Percentiles rank a stretch among this genome's conserved stretches.
phyloP scores from a whole-genome alignment of 306 rosid genomes.

The Inga leiocalycina region DNA sequence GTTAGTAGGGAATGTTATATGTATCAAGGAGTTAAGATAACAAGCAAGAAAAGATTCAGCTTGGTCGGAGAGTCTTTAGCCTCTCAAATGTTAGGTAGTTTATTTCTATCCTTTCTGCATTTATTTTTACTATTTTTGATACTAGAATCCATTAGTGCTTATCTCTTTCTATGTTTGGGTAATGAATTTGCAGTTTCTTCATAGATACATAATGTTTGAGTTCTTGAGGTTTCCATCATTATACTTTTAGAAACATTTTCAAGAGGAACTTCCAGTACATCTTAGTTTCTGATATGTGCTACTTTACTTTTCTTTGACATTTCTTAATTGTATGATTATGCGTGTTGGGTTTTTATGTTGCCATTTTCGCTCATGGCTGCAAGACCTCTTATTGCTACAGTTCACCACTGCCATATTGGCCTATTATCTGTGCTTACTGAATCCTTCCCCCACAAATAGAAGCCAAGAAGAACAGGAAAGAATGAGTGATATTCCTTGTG shows the following conservation, averaged over 20 bases:
- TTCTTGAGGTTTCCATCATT: not conserved
- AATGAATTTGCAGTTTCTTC: constrained; percentile 1
- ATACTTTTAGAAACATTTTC: not conserved
- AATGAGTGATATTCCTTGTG: not conserved
- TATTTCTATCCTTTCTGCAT: not conserved
- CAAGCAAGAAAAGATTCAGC: not conserved
- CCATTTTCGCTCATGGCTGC: not conserved
- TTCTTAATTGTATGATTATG: not conserved
- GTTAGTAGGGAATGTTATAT: not conserved
- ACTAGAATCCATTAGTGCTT: not conserved
- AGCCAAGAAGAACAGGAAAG: not conserved
- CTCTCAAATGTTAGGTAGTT: not conserved
- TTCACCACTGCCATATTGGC: not conserved
- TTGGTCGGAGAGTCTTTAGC: not conserved
- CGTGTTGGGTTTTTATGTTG: not conserved
- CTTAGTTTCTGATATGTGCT: not conserved
- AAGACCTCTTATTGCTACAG: not conserved
- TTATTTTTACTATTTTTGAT: not conserved
- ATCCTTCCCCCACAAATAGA: not conserved
- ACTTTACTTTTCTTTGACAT: not conserved
- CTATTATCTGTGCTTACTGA: not conserved
- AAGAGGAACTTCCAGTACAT: not conserved
- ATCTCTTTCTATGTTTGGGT: not conserved
- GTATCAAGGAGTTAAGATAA: not conserved
- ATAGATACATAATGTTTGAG: not conserved